Conservation (phyloP, 441 rosid species). For the Isatis lusitanica region DNA sequence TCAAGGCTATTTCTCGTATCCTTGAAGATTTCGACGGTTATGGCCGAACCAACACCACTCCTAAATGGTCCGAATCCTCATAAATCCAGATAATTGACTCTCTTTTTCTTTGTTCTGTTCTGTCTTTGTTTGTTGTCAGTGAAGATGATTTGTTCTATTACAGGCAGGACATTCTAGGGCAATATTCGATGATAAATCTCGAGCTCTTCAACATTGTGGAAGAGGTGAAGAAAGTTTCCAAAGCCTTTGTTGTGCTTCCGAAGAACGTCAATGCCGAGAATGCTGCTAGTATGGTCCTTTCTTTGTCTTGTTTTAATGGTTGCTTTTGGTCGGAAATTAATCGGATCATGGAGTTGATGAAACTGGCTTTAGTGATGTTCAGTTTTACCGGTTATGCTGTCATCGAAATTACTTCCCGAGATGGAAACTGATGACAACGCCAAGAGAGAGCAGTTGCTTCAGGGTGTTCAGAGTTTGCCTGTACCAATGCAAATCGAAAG, state of each 20-base stretch:
- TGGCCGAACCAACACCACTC: slow-evolving; percentile 75
- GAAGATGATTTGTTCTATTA: neutral
- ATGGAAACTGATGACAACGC: slow-evolving; percentile 87
- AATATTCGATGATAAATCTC: slow-evolving; percentile 90
- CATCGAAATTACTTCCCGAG: slow-evolving; percentile 88
- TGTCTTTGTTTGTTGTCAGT: neutral
- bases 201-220: slow-evolving; percentile 94
- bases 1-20: slow-evolving; percentile 81
- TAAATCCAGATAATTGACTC: neutral
- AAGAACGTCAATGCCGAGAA: slow-evolving; percentile 88
- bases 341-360: neutral
- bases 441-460: slow-evolving; percentile 88
- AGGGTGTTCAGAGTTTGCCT: slow-evolving; percentile 80
- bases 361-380: slow-evolving; percentile 29
- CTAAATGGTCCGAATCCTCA: slow-evolving; percentile 62
- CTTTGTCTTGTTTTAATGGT: neutral
- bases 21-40: slow-evolving; percentile 86
- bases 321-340: neutral
- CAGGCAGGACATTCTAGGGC: slow-evolving; percentile 95
- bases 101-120: no score
- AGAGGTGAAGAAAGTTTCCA: slow-evolving; percentile 80
- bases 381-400: slow-evolving; percentile 97
- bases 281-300: slow-evolving; percentile 59
- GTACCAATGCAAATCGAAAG: slow-evolving; percentile 72
- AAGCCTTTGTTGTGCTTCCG: slow-evolving; percentile 86